phyloP scores from a whole-genome alignment of 73 alveolate species.

The Paramecium sonneborni region DNA sequence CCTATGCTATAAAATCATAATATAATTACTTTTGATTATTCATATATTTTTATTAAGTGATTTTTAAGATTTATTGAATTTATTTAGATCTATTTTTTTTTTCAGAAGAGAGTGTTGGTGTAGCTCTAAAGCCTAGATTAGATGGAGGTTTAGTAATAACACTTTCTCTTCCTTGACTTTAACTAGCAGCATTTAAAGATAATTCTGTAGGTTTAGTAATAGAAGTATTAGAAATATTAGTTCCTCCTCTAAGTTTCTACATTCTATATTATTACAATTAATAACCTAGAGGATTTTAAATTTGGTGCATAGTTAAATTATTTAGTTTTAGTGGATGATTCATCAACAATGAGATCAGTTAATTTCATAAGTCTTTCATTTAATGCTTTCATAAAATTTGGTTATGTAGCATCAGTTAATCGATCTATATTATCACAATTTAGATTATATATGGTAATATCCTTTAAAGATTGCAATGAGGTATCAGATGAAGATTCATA shows the following conservation, averaged over 20 bases:
- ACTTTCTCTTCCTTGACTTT: constrained; percentile 31
- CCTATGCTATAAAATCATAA: not conserved
- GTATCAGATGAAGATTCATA: constrained; percentile 23
- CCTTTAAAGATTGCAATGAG: constrained; percentile 12
- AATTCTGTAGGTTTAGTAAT: not conserved
- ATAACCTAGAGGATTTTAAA: constrained; percentile 21
- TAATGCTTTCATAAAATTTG: constrained; percentile 21
- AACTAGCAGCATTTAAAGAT: not conserved
- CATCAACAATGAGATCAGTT: constrained; percentile 21
- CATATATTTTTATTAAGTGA: not conserved
- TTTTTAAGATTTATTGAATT: constrained; percentile 29
- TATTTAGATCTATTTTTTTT: constrained; percentile 36
- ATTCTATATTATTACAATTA: not conserved
- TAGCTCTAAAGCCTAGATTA: constrained; percentile 1
- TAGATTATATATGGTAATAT: not conserved
- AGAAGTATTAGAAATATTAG: constrained; percentile 15
- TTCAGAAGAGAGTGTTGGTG: constrained; percentile 28
- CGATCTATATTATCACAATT: constrained; percentile 9
- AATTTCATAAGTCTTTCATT: constrained; percentile 13
- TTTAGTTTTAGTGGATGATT: not conserved
- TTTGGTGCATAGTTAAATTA: not conserved
- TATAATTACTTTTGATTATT: not conserved
- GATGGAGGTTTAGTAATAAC: constrained; percentile 25
- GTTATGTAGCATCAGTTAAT: constrained; percentile 43
- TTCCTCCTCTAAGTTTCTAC: constrained; percentile 45